phyloP scores from a whole-genome alignment of 2,329 filamentous ascomycete genomes.

The Sphaerulina populicola region DNA sequence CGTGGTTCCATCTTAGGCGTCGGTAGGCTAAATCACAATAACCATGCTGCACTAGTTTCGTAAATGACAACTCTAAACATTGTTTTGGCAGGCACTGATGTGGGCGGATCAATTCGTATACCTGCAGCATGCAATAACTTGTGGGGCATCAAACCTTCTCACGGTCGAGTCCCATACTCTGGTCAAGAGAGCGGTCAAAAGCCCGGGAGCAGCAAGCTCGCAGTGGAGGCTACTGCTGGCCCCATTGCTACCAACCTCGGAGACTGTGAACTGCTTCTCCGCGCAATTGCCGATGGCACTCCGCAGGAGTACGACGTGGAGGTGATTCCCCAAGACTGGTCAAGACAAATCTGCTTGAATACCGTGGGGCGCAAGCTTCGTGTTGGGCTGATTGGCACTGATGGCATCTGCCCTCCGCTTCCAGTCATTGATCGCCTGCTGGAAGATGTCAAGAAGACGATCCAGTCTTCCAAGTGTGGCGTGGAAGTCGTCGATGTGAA shows the following conservation, averaged over 20 bases:
- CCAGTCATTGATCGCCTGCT: conserved; percentile 44
- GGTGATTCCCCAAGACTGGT: conserved; percentile 37
- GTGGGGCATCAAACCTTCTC: conserved; percentile 42
- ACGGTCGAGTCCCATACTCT: conserved; percentile 45
- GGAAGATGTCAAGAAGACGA: conserved; percentile 37
- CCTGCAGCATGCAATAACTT: conserved; percentile 45
- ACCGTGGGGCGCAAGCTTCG: conserved; percentile 28
- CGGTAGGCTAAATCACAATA: conserved; percentile 30
- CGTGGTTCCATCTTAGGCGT: conserved; percentile 45
- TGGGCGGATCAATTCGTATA: conserved; percentile 43
- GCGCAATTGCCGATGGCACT: conserved; percentile 45
- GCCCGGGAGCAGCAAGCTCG: conserved; percentile 42
- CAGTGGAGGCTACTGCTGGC: conserved; percentile 39
- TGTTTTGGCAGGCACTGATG: conserved; percentile 41
- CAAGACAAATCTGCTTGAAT: conserved; percentile 19
- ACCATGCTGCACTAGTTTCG: background rate
- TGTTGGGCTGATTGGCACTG: conserved; percentile 45
- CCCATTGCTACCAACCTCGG: conserved; percentile 42
- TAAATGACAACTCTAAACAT: background rate
- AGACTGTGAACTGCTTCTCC: conserved; percentile 48
- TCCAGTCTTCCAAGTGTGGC: conserved; percentile 32
- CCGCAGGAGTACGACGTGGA: conserved; percentile 45
- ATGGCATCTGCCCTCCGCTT: conserved; percentile 45
- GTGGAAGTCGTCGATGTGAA: conserved; percentile 54
- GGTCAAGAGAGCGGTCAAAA: conserved; percentile 44